Percentiles rank a stretch among this genome's conserved stretches.
These are phyloP conservation scores for Acarospora socialis DNA, from an alignment of 2,329 filamentous ascomycete genomes.

Conservation along the genomic window DNA sequence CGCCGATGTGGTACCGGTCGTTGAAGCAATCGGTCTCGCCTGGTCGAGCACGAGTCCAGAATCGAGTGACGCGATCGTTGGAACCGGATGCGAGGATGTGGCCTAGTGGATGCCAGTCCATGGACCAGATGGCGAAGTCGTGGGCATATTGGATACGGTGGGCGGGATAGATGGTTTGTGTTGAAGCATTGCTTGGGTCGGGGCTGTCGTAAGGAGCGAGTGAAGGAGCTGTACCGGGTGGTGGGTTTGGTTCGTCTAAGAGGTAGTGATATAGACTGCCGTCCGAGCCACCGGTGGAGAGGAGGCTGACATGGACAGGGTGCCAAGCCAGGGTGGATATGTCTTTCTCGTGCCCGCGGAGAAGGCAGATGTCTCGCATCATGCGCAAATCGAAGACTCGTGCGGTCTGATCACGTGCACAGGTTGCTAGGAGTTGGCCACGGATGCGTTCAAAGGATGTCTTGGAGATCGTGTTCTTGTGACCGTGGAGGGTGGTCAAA, in stretches of 20 bases:
- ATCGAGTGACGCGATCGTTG: slow-evolving; percentile 90
- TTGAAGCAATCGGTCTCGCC: slow-evolving; percentile 75
- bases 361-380: slow-evolving; percentile 92
- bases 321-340: slow-evolving; percentile 90
- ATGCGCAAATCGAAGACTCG: slow-evolving; percentile 90
- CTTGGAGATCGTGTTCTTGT: slow-evolving; percentile 94
- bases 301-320: slow-evolving; percentile 73
- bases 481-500: slow-evolving; percentile 84
- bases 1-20: slow-evolving; percentile 90
- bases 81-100: slow-evolving; percentile 92
- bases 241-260: slow-evolving; percentile 86
- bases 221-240: slow-evolving; percentile 54
- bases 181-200: slow-evolving; percentile 63
- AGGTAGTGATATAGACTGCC: slow-evolving; percentile 86
- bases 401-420: slow-evolving; percentile 82
- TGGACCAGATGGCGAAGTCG: slow-evolving; percentile 90
- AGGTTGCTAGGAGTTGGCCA: slow-evolving; percentile 76
- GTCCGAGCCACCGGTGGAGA: slow-evolving; percentile 82
- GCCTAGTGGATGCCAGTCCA: slow-evolving; percentile 94
- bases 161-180: slow-evolving; percentile 84
- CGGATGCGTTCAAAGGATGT: slow-evolving; percentile 78
- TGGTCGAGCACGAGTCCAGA: slow-evolving; percentile 84
- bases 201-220: slow-evolving; percentile 73
- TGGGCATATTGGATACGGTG: slow-evolving; percentile 80
- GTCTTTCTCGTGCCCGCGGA: slow-evolving; percentile 92